These are phyloP conservation scores for Diaporthe caulivora DNA, from an alignment of 2,329 filamentous ascomycete species.

Conservation along the genomic window DNA sequence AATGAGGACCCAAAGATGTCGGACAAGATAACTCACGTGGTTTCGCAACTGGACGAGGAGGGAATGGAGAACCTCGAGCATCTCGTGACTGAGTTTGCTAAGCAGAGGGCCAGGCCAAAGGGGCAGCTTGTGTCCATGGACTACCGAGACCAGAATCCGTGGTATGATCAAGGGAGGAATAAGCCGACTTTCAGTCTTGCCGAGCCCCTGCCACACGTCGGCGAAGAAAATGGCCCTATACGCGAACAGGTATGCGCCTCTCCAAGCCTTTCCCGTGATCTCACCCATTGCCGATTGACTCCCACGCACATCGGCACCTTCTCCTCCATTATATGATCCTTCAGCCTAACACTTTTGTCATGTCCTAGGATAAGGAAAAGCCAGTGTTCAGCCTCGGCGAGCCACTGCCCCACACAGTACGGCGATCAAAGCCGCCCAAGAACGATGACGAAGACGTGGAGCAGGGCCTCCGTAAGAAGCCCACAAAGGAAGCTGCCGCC, in stretches of 20 bases:
- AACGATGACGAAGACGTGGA: constrained; percentile 32
- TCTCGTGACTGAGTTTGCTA: constrained; percentile 27
- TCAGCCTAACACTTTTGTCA: background rate
- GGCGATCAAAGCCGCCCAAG: constrained; percentile 17
- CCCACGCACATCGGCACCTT: background rate
- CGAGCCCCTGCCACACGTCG: constrained; percentile 42
- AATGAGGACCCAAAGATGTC: constrained; percentile 22
- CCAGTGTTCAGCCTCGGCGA: constrained; percentile 45
- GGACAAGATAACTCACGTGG: constrained; percentile 24
- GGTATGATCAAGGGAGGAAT: constrained; percentile 41
- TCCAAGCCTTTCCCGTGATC: no score
- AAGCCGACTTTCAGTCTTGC: constrained; percentile 46
- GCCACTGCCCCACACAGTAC: constrained; percentile 43
- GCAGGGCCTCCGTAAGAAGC: constrained; percentile 29
- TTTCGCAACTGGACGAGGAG: constrained; percentile 32
- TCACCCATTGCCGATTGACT: background rate
- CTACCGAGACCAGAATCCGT: constrained; percentile 45
- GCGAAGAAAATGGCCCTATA: background rate
- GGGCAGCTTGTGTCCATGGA: constrained; percentile 26
- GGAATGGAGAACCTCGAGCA: constrained; percentile 30
- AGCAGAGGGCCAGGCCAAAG: constrained; percentile 21
- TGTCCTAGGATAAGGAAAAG: constrained; percentile 36
- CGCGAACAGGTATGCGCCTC: constrained; percentile 2
- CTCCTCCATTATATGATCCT: no score
- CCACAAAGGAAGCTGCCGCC: constrained; percentile 4